phyloP scores from a whole-genome alignment of 2,329 filamentous ascomycete genomes.

The Fusarium pilosicola region DNA sequence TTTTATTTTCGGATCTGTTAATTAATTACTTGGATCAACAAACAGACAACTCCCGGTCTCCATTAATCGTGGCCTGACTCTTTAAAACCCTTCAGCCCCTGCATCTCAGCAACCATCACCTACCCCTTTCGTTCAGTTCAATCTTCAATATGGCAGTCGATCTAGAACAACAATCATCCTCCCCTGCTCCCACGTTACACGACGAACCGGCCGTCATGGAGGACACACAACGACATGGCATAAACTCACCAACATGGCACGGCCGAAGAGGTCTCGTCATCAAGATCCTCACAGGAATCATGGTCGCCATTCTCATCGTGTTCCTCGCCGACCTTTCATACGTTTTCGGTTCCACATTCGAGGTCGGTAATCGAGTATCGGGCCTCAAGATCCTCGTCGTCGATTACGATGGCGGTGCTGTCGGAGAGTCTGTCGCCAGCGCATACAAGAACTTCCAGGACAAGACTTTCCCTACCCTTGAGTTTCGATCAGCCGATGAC shows the following conservation, averaged over 20 bases:
- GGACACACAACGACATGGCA: slow-evolving; percentile 5
- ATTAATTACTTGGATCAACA: neutral
- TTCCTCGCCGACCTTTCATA: slow-evolving; percentile 45
- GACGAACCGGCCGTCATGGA: slow-evolving; percentile 2
- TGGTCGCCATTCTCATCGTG: slow-evolving; percentile 30
- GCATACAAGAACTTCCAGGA: slow-evolving; percentile 48
- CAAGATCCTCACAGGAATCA: slow-evolving; percentile 30
- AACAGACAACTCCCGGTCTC: neutral
- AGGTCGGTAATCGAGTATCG: slow-evolving; percentile 35
- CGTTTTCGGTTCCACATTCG: slow-evolving; percentile 48
- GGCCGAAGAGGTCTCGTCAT: slow-evolving; percentile 2
- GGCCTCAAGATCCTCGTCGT: slow-evolving; percentile 45
- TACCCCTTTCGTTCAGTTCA: neutral
- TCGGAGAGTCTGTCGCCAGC: slow-evolving; percentile 47
- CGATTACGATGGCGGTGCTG: slow-evolving; percentile 47
- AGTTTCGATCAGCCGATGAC: slow-evolving; percentile 39
- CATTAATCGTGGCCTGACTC: neutral
- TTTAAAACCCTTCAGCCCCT: neutral
- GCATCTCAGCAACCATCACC: neutral
- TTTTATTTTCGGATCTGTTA: neutral
- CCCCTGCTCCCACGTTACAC: slow-evolving; percentile 29
- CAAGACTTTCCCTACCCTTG: slow-evolving; percentile 47
- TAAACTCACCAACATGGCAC: slow-evolving; percentile 24
- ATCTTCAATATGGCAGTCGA: neutral
- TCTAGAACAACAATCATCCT: slow-evolving; percentile 17